These are phyloP conservation scores for Nemania sp. DNA, from an alignment of 2,329 filamentous ascomycete genomes.

Conservation along the genomic window DNA sequence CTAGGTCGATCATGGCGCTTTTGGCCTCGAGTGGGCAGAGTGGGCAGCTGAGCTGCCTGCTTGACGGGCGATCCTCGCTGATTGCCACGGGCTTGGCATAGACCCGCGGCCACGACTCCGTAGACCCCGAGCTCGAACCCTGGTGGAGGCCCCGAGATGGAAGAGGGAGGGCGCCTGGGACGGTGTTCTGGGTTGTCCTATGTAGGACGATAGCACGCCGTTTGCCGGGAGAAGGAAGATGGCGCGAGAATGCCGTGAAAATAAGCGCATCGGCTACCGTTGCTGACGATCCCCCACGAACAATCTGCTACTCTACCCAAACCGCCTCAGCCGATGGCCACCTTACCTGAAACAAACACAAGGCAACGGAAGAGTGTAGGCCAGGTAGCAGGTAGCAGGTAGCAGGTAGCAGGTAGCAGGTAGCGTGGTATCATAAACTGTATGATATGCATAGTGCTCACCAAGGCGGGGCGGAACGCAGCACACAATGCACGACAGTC, in stretches of 20 bases:
- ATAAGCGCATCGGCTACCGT: neutral
- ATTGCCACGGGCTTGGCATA: conserved; percentile 20
- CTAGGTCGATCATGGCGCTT: conserved; percentile 18
- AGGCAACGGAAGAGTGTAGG: no score
- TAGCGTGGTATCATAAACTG: no score
- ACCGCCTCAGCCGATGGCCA: no score
- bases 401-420: no score
- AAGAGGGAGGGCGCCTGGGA: no score
- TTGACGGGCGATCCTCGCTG: conserved; percentile 20
- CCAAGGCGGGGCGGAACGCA: no score
- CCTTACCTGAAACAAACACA: no score
- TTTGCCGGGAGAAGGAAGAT: neutral
- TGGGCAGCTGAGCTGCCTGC: conserved; percentile 20
- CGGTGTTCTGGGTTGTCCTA: no score
- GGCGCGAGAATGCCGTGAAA: neutral
- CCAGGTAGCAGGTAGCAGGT: no score
- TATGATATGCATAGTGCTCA: no score
- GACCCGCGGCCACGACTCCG: conserved; percentile 19
- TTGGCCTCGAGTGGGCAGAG: conserved; percentile 12
- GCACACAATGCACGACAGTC: no score
- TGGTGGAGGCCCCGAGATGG: conserved; percentile 1
- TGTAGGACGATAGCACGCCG: neutral
- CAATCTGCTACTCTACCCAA: neutral
- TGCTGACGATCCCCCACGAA: neutral
- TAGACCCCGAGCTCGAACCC: conserved; percentile 8